Conservation (phyloP, 2,329 filamentous ascomycete genomes). For the Diatrype stigma region DNA sequence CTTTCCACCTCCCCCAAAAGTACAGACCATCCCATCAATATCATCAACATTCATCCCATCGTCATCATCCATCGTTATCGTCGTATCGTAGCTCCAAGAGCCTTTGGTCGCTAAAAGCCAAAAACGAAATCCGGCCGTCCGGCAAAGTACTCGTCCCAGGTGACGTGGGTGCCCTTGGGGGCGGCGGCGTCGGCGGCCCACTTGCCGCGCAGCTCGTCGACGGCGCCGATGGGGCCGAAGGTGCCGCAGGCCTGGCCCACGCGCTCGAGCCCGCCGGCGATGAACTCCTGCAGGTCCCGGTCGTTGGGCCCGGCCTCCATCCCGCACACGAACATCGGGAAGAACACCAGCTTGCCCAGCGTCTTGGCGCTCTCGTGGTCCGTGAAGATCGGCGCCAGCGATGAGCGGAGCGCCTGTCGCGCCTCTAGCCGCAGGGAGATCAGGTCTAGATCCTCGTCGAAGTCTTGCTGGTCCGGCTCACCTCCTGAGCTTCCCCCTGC, state of each 20-base stretch:
- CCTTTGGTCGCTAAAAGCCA: too few species aligned
- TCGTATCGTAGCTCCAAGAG: too few species aligned
- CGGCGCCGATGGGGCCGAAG: slow-evolving; percentile 11
- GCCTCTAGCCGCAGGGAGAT: slow-evolving; percentile 1
- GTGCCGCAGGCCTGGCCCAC: slow-evolving; percentile 10
- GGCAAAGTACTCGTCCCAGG: slow-evolving; percentile 11
- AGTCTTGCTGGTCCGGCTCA: too few species aligned
- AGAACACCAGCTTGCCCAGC: slow-evolving; percentile 13
- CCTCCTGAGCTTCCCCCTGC: too few species aligned
- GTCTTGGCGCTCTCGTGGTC: slow-evolving; percentile 3
- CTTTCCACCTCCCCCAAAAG: too few species aligned
- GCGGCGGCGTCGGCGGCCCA: slow-evolving; percentile 8
- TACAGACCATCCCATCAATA: too few species aligned
- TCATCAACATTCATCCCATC: too few species aligned
- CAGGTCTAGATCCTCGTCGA: slow-evolving; percentile 1
- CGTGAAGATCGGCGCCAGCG: slow-evolving; percentile 9
- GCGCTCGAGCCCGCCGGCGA: slow-evolving; percentile 6
- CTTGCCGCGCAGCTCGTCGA: slow-evolving; percentile 11
- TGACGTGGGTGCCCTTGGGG: slow-evolving; percentile 4
- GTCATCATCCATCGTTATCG: too few species aligned
- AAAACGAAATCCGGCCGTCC: slow-evolving; percentile 12
- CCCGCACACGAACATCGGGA: slow-evolving; percentile 13
- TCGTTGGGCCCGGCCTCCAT: slow-evolving; percentile 8
- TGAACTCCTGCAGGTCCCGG: slow-evolving; percentile 4
- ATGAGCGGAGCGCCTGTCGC: slow-evolving; percentile 2